Evolutionary conservation across 148 eudicot genomes (phyloP), one percentile per base, ranked within the genome.

Genomic region (Fallopia convolvulus): DNA sequence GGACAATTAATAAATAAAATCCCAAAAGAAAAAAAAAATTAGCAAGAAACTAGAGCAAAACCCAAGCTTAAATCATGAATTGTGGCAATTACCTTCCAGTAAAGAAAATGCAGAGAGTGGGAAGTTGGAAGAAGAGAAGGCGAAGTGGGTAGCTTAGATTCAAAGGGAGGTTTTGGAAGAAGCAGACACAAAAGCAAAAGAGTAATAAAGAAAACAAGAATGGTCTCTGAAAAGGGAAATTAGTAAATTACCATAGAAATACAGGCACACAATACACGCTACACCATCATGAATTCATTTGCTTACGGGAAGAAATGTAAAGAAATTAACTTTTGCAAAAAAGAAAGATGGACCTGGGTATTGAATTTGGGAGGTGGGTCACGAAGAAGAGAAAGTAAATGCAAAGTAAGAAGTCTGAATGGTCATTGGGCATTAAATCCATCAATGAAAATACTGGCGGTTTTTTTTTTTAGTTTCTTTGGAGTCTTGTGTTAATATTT

Each of bases 121-220:
- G 70, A 30, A 63, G 65, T 58, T 58, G 1, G 32, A 50, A 58
- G 65, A 58, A 20, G 33, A 58, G 65, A 58, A 23, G 32, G 65
- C 13, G 40, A 65, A 14, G 36, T 68, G 44, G 82, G 78, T 85
- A 83, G 81, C 93, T 87, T 90, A 73, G 85, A 86, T 84, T 92
- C 84, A 80, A 90, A 90, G 90, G 76, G 87, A 85, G 79, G 90
- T 77, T 85, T 68, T 68, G 80, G 78, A 52, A 56, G 79, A 74
- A 15, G 58, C 72, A 76, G 23, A 77, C 80, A 70, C 39, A 72
- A 74, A 80, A 80, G 76, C 32, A 65, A 68, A 55, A 50, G 56
- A 77, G 71, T 42, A 75, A 55, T 13, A 68, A 36, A 68, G 72
- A 68, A 65, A 65, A 4, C 36, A 36, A 61, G 65, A 58, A 26